These are phyloP conservation scores for Psilocybe cyanescens DNA, from an alignment of 768 basidiomycete genomes.

Conservation along the genomic window DNA sequence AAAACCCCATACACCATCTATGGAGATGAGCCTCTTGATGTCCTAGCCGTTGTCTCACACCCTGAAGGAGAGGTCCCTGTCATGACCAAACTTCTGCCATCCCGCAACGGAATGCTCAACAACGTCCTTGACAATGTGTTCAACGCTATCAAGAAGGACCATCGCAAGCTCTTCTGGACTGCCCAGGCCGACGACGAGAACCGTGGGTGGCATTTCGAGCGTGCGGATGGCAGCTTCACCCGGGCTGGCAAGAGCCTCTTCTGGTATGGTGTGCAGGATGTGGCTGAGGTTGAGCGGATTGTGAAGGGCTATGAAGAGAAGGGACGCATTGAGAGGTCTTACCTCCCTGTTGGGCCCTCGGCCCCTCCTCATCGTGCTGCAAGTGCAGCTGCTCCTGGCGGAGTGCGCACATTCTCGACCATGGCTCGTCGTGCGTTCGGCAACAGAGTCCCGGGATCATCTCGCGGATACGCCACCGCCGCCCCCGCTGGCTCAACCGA, in stretches of 20 bases:
- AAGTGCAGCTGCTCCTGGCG: slow-evolving; percentile 32
- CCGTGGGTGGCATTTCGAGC: slow-evolving; percentile 97
- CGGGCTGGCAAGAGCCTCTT: slow-evolving; percentile 92
- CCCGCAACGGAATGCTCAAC: slow-evolving; percentile 89
- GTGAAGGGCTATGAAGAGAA: slow-evolving; percentile 77
- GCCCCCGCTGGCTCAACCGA: slow-evolving; percentile 54
- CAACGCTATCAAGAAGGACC: slow-evolving; percentile 94
- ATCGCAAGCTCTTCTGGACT: slow-evolving; percentile 97
- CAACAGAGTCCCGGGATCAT: slow-evolving; percentile 47
- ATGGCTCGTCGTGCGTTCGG: slow-evolving; percentile 39
- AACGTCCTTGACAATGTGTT: slow-evolving; percentile 98
- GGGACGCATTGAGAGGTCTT: slow-evolving; percentile 85
- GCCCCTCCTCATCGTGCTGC: slow-evolving; percentile 57
- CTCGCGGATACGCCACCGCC: slow-evolving; percentile 82
- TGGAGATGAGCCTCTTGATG: slow-evolving; percentile 98
- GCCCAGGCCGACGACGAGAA: slow-evolving; percentile 95
- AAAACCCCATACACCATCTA: slow-evolving; percentile 90
- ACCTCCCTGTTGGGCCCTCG: slow-evolving; percentile 84
- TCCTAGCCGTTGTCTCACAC: slow-evolving; percentile 91
- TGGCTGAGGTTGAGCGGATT: slow-evolving; percentile 87
- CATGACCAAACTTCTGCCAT: slow-evolving; percentile 90
- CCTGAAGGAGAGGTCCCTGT: slow-evolving; percentile 89
- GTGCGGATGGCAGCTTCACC: slow-evolving; percentile 97
- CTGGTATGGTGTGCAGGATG: slow-evolving; percentile 96
- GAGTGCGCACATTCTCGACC: slow-evolving; percentile 63